Base-by-base conservation (phyloP, 2,329 filamentous ascomycete genomes). In the Scytalidium sp. region DNA sequence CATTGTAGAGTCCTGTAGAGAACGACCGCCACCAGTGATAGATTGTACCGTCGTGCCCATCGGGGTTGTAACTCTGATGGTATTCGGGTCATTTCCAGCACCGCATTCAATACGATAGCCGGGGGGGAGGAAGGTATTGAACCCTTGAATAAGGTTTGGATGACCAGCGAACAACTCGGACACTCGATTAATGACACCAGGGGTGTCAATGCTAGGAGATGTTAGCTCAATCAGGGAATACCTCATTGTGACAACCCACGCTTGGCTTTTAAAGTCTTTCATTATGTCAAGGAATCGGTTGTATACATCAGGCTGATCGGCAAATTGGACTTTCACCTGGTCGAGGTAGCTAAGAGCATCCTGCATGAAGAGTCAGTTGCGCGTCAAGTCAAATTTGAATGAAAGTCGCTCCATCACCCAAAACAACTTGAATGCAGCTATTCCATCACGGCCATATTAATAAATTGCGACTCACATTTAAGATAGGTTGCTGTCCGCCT, bases 231-330 rank as follows among this genome's bases (percentile, higher is more conserved):
- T 19, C 40, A 13, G 21, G 13, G 41, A 43, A 8, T 25, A 41
- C 44, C 23, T 20, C n/a, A 27, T 19, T 44, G n/a, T n/a, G 19
- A 29, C 42, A 43, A 79, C 87, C 72, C 75, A 92, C 82, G 92
- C 91, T 72, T 96, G 93, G 62, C 91, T 96, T 72, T 99, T 99
- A 69, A 99, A 99, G 61, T 99, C 94, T 65, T 99, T 99, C 94
- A 99, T 99, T 44, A 99, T 99, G 61, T 99, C 94, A 42, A 99
- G 74, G 61, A 99, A 97, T 32, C 89, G 80, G 64, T 97, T 97
- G 64, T 99, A 99, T 1, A 99, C 94, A 68, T 97, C 93, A 3
- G 94, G 92, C 59, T 97, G 91, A 56, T 97, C 93, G 53, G 91
- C 88, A 60, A 99, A 99, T 64, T 96, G 92, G 22, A 97, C 92